Percentiles rank a stretch among this genome's conserved stretches.
These are phyloP conservation scores for Solanum paucissectum DNA, from an alignment of 257 asterid species.

Conservation along the genomic window DNA sequence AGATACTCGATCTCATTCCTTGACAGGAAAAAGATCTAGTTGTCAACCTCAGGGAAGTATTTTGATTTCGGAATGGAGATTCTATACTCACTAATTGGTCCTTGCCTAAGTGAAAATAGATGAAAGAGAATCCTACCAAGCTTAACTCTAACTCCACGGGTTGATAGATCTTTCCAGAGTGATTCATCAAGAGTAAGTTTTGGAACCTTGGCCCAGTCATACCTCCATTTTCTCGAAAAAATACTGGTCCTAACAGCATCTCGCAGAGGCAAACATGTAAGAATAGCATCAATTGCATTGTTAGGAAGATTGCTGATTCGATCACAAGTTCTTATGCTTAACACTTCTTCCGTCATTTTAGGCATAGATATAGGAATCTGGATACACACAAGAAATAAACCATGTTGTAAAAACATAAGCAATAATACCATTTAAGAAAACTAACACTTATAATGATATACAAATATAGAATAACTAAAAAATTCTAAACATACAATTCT, in stretches of 20 bases:
- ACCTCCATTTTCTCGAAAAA: conserved; percentile 1
- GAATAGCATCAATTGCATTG: background rate
- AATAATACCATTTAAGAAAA: no score
- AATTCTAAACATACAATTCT: no score
- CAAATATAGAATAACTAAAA: no score
- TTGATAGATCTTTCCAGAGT: background rate
- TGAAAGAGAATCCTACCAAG: no score
- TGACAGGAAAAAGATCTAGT: no score
- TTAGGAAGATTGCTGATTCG: background rate
- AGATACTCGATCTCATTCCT: no score
- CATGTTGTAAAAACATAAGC: background rate
- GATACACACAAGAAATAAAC: background rate
- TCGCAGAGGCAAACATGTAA: background rate
- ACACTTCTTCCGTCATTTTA: background rate
- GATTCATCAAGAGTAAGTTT: background rate
- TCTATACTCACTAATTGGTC: no score
- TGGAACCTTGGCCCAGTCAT: background rate
- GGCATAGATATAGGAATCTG: background rate
- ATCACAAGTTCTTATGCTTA: background rate
- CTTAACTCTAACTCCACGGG: no score
- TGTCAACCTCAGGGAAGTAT: no score
- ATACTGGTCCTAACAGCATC: conserved; percentile 4
- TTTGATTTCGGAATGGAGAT: no score
- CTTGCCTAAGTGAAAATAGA: no score
- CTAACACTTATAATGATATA: no score